Conservation (phyloP, 352 stramenopile genomes). For the Pythium chondricola region DNA sequence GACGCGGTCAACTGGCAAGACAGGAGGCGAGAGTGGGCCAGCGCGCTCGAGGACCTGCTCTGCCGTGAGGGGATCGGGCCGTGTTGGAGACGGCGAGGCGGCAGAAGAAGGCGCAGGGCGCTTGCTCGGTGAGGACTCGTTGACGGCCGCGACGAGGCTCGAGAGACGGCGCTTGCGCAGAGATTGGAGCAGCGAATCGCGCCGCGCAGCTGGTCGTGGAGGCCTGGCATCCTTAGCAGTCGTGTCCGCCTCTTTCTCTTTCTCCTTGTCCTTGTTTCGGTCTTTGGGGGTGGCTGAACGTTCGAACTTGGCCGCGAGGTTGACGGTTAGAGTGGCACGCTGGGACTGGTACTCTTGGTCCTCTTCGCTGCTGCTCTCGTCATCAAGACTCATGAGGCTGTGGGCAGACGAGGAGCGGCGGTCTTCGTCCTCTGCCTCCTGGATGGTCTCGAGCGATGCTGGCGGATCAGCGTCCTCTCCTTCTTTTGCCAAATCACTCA, state of each 20-base stretch:
- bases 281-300: slow-evolving; percentile 20
- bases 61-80: slow-evolving; percentile 7
- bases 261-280: background rate
- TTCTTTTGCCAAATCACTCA: slow-evolving; percentile 22
- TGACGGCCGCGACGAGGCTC: background rate
- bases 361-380: slow-evolving; percentile 40
- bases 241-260: background rate
- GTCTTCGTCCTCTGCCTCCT: slow-evolving; percentile 55
- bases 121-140: background rate
- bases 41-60: slow-evolving; percentile 13
- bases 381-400: slow-evolving; percentile 73
- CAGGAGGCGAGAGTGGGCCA: background rate
- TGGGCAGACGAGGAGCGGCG: slow-evolving; percentile 31
- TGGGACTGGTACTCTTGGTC: slow-evolving; percentile 45
- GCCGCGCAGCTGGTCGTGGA: no score
- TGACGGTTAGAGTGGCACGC: slow-evolving; percentile 60
- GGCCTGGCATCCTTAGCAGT: no score
- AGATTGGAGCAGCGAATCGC: background rate
- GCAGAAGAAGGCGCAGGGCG: background rate
- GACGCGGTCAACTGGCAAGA: background rate
- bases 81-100: slow-evolving; percentile 3
- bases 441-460: slow-evolving; percentile 42
- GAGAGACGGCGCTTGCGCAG: background rate
- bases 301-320: slow-evolving; percentile 69
- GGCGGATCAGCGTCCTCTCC: background rate